phyloP scores from a whole-genome alignment of 2,329 filamentous ascomycete species.

The Colletotrichum somersetense region DNA sequence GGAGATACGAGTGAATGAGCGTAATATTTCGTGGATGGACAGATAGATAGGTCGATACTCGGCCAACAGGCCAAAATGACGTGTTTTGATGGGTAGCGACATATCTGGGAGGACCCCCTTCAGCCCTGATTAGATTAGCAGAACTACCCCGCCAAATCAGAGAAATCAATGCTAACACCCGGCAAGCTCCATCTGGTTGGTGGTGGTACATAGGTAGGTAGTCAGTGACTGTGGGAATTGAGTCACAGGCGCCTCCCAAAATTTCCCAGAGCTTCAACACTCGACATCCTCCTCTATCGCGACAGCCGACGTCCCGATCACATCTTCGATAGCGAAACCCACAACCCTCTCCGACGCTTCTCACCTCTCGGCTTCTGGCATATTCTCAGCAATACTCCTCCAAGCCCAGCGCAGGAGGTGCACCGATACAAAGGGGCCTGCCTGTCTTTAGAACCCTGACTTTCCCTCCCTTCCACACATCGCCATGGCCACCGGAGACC shows the following conservation, averaged over 20 bases:
- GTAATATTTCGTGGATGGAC: slow-evolving; percentile 6
- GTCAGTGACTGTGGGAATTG: slow-evolving; percentile 25
- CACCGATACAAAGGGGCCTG: slow-evolving; percentile 10
- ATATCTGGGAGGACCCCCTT: slow-evolving; percentile 17
- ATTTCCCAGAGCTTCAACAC: slow-evolving; percentile 36
- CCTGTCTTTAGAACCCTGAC: slow-evolving; percentile 5
- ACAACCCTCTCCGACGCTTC: background rate
- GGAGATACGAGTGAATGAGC: slow-evolving; percentile 23
- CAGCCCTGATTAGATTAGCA: slow-evolving; percentile 16
- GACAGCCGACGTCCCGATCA: background rate
- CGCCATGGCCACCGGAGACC: slow-evolving; percentile 36
- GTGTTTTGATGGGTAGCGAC: background rate
- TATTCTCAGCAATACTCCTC: background rate
- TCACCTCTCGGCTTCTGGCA: background rate
- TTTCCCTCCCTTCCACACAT: slow-evolving; percentile 4
- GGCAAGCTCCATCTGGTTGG: slow-evolving; percentile 27
- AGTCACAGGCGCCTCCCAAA: slow-evolving; percentile 36
- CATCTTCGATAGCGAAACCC: background rate
- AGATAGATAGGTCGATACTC: slow-evolving; percentile 23
- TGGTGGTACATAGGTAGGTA: too few species aligned
- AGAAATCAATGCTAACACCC: slow-evolving; percentile 20
- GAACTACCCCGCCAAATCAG: slow-evolving; percentile 40
- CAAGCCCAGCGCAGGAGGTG: background rate
- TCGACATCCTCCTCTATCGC: slow-evolving; percentile 8
- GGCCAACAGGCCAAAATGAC: background rate